Conservation (phyloP, 2,329 filamentous ascomycete species). For the Hypocrella siamensis region DNA sequence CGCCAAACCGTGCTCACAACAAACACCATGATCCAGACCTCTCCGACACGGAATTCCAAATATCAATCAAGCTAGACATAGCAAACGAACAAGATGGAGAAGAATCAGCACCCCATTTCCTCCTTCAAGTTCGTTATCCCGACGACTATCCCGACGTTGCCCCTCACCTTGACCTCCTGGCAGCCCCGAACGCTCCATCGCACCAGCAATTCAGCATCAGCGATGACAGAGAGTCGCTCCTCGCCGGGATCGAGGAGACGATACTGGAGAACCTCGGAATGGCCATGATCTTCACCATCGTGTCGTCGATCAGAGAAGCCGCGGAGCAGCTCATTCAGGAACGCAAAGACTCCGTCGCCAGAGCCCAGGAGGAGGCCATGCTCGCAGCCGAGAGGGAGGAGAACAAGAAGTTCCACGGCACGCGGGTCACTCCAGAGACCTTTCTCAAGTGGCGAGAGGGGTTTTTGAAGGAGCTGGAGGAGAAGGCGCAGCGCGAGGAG, state of each 20-base stretch:
- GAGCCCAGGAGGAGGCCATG: conserved; percentile 37
- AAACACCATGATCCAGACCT: conserved; percentile 51
- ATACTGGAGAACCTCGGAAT: conserved; percentile 91
- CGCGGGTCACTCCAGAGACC: conserved; percentile 69
- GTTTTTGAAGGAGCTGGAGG: conserved; percentile 71
- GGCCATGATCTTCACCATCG: conserved; percentile 91
- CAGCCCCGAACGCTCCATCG: conserved; percentile 51
- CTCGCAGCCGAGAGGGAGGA: conserved; percentile 67
- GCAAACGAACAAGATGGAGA: conserved; percentile 46
- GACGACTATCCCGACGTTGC: conserved; percentile 78
- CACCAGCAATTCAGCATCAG: conserved; percentile 65
- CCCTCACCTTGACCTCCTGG: conserved; percentile 64
- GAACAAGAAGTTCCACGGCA: conserved; percentile 92
- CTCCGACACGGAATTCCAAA: conserved; percentile 75
- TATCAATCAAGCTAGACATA: conserved; percentile 73
- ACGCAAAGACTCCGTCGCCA: conserved; percentile 48
- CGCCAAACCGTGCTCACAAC: no score
- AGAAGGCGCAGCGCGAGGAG: conserved; percentile 48
- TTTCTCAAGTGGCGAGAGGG: conserved; percentile 70
- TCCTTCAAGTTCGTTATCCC: conserved; percentile 81
- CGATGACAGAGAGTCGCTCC: conserved; percentile 61
- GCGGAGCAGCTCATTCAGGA: conserved; percentile 75
- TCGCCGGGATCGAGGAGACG: conserved; percentile 54
- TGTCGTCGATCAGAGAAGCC: conserved; percentile 73
- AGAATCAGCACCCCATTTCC: conserved; percentile 51